Percentiles rank a stretch among this genome's conserved stretches.
These are phyloP conservation scores for Hyaloperonospora brassicae DNA, from an alignment of 352 stramenopile species.

Conservation along the genomic window DNA sequence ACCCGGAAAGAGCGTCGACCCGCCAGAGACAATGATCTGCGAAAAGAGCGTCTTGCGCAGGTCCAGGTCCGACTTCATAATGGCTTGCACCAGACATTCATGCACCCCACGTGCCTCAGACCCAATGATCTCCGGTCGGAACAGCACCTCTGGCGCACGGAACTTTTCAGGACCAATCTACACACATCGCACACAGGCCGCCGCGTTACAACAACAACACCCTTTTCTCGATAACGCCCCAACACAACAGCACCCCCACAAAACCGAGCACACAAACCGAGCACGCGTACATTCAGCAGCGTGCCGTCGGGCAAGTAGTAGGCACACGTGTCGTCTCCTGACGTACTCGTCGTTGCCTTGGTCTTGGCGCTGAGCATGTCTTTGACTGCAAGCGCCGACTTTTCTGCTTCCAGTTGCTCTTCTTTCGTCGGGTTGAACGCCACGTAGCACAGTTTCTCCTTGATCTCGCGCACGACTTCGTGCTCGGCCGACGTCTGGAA, in stretches of 20 bases:
- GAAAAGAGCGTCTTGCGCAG: conserved; percentile 90
- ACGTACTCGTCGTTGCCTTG: conserved; percentile 22
- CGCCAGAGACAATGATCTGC: conserved; percentile 90
- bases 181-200: conserved; percentile 3
- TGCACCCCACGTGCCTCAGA: conserved; percentile 75
- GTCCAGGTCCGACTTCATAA: conserved; percentile 97
- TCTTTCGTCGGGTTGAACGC: conserved; percentile 81
- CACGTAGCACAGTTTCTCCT: conserved; percentile 83
- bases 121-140: conserved; percentile 77
- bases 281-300: conserved; percentile 55
- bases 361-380: conserved; percentile 44
- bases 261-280: background rate
- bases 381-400: conserved; percentile 41
- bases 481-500: conserved; percentile 86
- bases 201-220: conserved; percentile 1
- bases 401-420: conserved; percentile 71
- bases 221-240: no score
- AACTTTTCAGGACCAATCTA: conserved; percentile 79
- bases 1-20: conserved; percentile 92
- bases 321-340: conserved; percentile 47
- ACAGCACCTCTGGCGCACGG: conserved; percentile 71
- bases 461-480: conserved; percentile 85
- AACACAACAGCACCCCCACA: background rate
- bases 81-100: conserved; percentile 86
- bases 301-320: conserved; percentile 82